These are phyloP conservation scores for Chytriomyces hyalinus DNA, from an alignment of 192 early-diverging fungal genomes.

Conservation along the genomic window DNA sequence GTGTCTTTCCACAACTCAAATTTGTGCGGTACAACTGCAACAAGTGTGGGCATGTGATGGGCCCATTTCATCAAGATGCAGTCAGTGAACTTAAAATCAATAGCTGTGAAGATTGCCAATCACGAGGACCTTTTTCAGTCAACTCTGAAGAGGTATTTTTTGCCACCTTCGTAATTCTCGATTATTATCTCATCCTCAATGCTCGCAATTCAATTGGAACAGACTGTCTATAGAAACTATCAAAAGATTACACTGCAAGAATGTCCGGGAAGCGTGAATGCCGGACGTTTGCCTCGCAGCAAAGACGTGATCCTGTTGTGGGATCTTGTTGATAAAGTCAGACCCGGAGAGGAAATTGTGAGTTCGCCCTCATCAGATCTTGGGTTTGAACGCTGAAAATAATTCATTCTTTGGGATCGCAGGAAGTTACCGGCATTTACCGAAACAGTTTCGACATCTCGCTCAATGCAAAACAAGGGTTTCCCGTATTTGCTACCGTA, in stretches of 20 bases:
- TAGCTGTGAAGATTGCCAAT: slow-evolving; percentile 87
- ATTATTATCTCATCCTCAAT: background rate
- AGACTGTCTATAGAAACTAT: slow-evolving; percentile 96
- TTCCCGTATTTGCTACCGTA: slow-evolving; percentile 95
- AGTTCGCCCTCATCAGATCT: slow-evolving; percentile 4
- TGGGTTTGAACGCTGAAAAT: background rate
- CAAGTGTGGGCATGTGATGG: slow-evolving; percentile 89
- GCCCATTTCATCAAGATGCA: slow-evolving; percentile 93
- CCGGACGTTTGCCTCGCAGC: slow-evolving; percentile 91
- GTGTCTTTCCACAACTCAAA: slow-evolving; percentile 96
- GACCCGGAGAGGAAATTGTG: slow-evolving; percentile 95
- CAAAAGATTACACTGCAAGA: slow-evolving; percentile 96
- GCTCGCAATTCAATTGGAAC: background rate
- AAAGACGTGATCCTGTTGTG: slow-evolving; percentile 92
- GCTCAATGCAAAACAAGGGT: slow-evolving; percentile 88
- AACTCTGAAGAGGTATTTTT: slow-evolving; percentile 81
- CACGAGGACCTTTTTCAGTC: slow-evolving; percentile 86
- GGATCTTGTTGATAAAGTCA: slow-evolving; percentile 94
- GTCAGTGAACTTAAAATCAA: slow-evolving; percentile 82
- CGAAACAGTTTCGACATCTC: slow-evolving; percentile 92
- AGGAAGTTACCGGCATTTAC: slow-evolving; percentile 94
- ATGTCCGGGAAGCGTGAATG: slow-evolving; percentile 91
- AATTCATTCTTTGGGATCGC: background rate
- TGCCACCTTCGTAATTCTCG: slow-evolving; percentile 12
- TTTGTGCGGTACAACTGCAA: slow-evolving; percentile 95